Conservation (phyloP, 768 basidiomycete species). For the Sarcodon sp. region DNA sequence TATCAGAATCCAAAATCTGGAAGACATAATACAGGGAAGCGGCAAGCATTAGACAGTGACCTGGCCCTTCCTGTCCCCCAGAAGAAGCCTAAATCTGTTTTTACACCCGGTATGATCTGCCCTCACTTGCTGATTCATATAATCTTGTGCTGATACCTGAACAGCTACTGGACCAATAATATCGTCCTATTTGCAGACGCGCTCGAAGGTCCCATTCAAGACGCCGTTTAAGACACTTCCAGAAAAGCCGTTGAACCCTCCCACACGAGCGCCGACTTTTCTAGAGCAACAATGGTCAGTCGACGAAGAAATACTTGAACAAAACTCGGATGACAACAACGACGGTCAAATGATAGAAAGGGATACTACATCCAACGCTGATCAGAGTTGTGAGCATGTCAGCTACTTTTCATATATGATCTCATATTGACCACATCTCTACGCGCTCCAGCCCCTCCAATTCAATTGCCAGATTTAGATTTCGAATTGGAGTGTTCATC, state of each 20-base stretch:
- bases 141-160: background rate
- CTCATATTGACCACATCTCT: background rate
- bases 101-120: slow-evolving; percentile 3
- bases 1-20: too few relatives aligned
- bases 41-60: slow-evolving; percentile 13
- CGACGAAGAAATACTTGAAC: background rate
- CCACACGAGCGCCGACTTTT: background rate
- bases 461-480: slow-evolving; percentile 8
- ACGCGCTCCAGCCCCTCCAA: slow-evolving; percentile 4
- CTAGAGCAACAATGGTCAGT: background rate
- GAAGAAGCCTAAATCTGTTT: background rate
- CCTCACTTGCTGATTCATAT: background rate
- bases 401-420: too few relatives aligned
- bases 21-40: background rate
- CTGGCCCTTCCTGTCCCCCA: slow-evolving; percentile 10
- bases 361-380: too few relatives aligned
- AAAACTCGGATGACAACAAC: background rate
- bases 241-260: background rate
- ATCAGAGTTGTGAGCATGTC: too few relatives aligned
- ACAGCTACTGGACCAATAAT: slow-evolving; percentile 5
- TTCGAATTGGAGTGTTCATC: slow-evolving; percentile 15
- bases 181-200: slow-evolving; percentile 14
- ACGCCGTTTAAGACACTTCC: background rate
- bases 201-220: slow-evolving; percentile 18
- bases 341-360: background rate